These are phyloP conservation scores for Arthrobotrys sphaeroides DNA, from an alignment of 2,329 filamentous ascomycete species.

Conservation along the genomic window DNA sequence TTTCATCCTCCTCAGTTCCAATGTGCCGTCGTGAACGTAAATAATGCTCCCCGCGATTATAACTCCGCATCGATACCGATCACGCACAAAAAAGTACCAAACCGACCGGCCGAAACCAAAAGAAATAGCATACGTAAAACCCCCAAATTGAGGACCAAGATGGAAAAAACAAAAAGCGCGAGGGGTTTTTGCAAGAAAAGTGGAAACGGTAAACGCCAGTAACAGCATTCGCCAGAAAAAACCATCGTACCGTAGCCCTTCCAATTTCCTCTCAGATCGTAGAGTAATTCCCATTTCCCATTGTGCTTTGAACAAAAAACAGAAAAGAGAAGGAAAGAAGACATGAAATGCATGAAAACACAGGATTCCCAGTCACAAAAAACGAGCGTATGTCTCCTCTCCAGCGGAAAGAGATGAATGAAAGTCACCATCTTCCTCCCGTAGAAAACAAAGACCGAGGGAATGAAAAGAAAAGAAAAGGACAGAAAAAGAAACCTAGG, in stretches of 20 bases:
- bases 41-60: too few relatives aligned
- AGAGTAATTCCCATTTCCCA: slow-evolving; percentile 1
- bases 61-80: too few relatives aligned
- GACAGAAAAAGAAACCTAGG: not conserved
- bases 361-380: too few relatives aligned
- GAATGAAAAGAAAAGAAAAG: not conserved
- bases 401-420: not conserved
- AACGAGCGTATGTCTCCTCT: too few relatives aligned
- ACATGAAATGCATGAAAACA: too few relatives aligned
- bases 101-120: too few relatives aligned
- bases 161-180: too few relatives aligned
- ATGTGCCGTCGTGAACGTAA: too few relatives aligned
- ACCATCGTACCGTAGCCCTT: not conserved
- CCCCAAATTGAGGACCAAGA: too few relatives aligned
- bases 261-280: not conserved
- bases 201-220: not conserved
- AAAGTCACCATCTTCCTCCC: not conserved
- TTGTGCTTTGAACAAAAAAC: not conserved
- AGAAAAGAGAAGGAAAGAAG: not conserved
- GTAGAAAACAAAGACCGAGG: not conserved
- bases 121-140: too few relatives aligned
- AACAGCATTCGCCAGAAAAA: not conserved
- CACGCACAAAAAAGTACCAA: too few relatives aligned
- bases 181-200: not conserved
- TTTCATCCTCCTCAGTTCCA: too few relatives aligned